Conservation (phyloP, 345 rosid species). For the Sonneratia caseolaris region DNA sequence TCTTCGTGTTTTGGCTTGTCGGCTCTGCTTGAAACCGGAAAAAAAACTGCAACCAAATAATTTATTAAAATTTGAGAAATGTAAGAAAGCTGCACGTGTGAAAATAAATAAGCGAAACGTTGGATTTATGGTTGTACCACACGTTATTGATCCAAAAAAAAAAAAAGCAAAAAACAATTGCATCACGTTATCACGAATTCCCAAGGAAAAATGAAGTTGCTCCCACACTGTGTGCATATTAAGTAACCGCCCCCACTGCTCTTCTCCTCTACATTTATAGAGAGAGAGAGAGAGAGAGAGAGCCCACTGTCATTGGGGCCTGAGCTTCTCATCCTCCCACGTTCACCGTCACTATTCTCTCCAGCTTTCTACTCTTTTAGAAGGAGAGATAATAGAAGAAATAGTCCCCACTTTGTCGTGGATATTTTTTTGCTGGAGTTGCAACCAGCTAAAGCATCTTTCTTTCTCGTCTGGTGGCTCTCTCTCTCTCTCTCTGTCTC, state of each 20-base stretch:
- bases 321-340: background rate
- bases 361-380: background rate
- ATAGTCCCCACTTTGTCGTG: background rate
- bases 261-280: background rate
- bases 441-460: slow-evolving; percentile 2
- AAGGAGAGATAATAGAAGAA: background rate
- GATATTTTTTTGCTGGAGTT: background rate
- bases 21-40: no score
- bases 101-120: no score
- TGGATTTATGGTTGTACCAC: no score
- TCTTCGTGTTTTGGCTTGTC: no score
- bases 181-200: slow-evolving; percentile 1
- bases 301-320: background rate
- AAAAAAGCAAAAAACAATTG: background rate
- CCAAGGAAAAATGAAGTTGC: background rate
- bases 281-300: no score
- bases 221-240: background rate
- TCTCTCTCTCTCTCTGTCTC: background rate
- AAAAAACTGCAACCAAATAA: no score
- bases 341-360: background rate
- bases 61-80: no score
- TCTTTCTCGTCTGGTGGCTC: background rate
- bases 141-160: background rate
- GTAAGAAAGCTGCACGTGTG: no score
- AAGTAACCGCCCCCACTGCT: background rate